Base-by-base conservation (phyloP, 148 eudicot genomes). In the Rhododendron williamsianum region DNA sequence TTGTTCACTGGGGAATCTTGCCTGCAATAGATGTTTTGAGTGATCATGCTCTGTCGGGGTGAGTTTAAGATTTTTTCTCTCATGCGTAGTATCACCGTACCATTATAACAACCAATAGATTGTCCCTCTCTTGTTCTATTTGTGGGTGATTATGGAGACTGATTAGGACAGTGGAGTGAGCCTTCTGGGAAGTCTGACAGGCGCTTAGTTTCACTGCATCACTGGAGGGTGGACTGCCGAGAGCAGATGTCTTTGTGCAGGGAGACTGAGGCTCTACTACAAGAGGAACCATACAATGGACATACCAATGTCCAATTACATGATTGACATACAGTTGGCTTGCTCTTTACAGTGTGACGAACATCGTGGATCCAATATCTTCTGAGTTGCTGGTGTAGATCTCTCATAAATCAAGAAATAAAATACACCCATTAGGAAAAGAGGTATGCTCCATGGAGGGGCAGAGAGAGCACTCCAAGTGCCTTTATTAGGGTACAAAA, bases 1-100 rank as follows among this genome's bases (percentile, higher is more conserved):
- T 76, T 73, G 58, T 77, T 81, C 30, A 89, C 93, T 95, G 99
- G 90, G 99, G 99, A 82, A 91, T 95, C 88, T 89, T 95, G 91
- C 92, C 98, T 60, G 98, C 99, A 45, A 84, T 95, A 73, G 93
- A 89, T 46, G 83, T 92, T 86, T 80, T 95, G 85, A 76, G 84
- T 35, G 82, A 33, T 48, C 83, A 91, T 87, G 87, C 85, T 82
- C 90, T n/a, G 88, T 90, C 81, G 98, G 94, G 98, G 98, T 95
- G 89, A 90, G 96, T 89, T 54, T 58, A 58, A 36, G 11, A 18
- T 6, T 48, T 84, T 11, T 1, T 78, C 27, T 71, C 27, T 10
- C 16, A 12, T 48, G 9, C 6, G 5, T 60, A 16, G 43, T 18
- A 7, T 81, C 52, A 23, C 15, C 2, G 21, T 15, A 41, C 25